Percentiles rank a stretch among this genome's conserved stretches.
phyloP scores from a whole-genome alignment of 305 asterid genomes.

The Fraxinus angustifolia region DNA sequence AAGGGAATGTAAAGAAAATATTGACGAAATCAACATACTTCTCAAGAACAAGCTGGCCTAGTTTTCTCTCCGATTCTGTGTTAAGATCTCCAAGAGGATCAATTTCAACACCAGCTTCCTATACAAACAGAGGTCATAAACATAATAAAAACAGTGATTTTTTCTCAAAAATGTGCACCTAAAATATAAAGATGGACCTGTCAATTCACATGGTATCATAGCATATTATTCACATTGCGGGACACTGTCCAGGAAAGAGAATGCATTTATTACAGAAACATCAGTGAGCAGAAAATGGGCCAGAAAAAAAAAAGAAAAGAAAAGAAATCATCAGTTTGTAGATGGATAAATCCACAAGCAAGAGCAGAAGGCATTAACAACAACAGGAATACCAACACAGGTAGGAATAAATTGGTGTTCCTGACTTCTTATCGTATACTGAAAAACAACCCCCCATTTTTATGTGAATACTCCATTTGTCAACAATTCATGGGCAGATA shows the following conservation, averaged over 20 bases:
- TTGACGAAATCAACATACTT: constrained; percentile 43
- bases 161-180: background rate
- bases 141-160: background rate
- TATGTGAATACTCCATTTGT: background rate
- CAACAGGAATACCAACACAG: background rate
- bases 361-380: background rate
- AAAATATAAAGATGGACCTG: background rate
- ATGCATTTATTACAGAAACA: background rate
- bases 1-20: background rate
- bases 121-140: constrained; percentile 18
- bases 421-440: background rate
- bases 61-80: constrained; percentile 81
- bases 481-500: background rate
- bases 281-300: background rate
- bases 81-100: constrained; percentile 92
- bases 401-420: background rate
- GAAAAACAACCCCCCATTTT: background rate
- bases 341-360: background rate
- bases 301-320: background rate
- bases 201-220: background rate
- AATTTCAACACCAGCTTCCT: constrained; percentile 86
- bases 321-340: background rate
- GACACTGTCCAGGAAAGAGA: background rate
- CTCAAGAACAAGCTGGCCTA: constrained; percentile 80
- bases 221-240: background rate